phyloP scores from a whole-genome alignment of 2,329 filamentous ascomycete genomes.

The Colletotrichum viniferum region DNA sequence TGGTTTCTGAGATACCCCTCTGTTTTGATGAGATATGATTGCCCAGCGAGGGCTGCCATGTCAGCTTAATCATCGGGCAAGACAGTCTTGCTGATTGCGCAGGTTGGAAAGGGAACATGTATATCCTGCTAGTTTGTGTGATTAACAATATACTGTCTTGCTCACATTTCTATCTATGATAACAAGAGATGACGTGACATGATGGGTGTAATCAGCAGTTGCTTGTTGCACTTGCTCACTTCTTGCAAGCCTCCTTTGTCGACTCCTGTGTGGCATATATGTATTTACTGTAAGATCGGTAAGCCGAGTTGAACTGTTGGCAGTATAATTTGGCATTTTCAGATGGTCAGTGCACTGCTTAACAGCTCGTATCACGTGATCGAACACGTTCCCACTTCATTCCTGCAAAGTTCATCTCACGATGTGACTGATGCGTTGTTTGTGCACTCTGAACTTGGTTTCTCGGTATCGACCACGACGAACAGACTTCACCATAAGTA shows the following conservation, averaged over 20 bases:
- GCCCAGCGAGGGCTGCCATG: background rate
- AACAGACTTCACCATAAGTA: background rate
- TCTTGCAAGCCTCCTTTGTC: background rate
- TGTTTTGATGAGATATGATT: conserved; percentile 17
- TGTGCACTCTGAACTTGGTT: background rate
- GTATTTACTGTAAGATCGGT: background rate
- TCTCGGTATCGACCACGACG: background rate
- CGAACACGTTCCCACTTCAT: background rate
- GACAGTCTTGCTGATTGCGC: background rate
- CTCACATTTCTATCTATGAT: background rate
- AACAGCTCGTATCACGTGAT: background rate
- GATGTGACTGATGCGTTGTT: background rate
- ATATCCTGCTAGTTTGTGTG: background rate
- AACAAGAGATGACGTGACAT: background rate
- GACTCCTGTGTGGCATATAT: background rate
- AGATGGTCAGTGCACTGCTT: background rate
- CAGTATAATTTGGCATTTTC: background rate
- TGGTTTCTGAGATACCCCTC: conserved; percentile 25
- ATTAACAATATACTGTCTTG: conserved; percentile 4
- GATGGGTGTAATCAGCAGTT: background rate
- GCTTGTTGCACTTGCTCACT: background rate
- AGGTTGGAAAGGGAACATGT: background rate
- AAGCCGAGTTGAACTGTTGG: background rate
- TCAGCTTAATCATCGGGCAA: conserved; percentile 17
- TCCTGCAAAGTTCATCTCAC: background rate